Base-by-base conservation (phyloP, 805 yeast species). In the Ogataea thermomethanolica region DNA sequence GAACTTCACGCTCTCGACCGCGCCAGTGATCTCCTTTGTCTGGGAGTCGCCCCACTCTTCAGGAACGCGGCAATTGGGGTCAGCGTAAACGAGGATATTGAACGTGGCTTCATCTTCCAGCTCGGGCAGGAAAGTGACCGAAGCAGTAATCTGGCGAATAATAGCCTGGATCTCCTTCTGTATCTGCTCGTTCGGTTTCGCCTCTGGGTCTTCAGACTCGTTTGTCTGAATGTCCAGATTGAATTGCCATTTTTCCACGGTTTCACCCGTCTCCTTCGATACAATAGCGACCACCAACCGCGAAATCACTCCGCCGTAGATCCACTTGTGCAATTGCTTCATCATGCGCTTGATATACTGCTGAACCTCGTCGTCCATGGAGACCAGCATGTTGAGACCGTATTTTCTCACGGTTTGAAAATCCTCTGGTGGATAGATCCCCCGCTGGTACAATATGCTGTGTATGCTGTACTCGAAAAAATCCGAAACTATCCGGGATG, bases 241-340 rank as follows among this genome's bases (percentile, higher is more conserved):
- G 55, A 90, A 90, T 54, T 86, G 86, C 98, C 98, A 90, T 39
- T 87, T 66, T 59, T 90, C 98, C 2, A 81, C 80, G 2, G 72
- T 74, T 25, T 83, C 88, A 0, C 78, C 79, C 0, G 79, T 69
- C 29, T 77, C 79, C 49, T 81, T 81, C 22, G 81, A 73, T 1
- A 88, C 66, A n/a, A 89, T 79, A 8, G 79, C 90, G 25, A 91
- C 69, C 2, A 85, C 81, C 28, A 90, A 62, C 48, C 78, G 76
- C 17, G 80, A 73, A 25, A 91, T 77, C 43, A 76, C 74, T 8
- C 83, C 85, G 1, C 80, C 77, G 35, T 76, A 70, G 1, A 89
- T 71, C 96, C 96, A 88, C 48, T 69, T 65, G 43, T 78, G 79
- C 13, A 87, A 68, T 56, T 87, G 96, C 7, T 60, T 58, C 70